Evolutionary conservation across 2,329 filamentous ascomycete genomes (phyloP), one percentile per base, ranked within the genome.

Genomic region (Pseudogymnoascus sp.): DNA sequence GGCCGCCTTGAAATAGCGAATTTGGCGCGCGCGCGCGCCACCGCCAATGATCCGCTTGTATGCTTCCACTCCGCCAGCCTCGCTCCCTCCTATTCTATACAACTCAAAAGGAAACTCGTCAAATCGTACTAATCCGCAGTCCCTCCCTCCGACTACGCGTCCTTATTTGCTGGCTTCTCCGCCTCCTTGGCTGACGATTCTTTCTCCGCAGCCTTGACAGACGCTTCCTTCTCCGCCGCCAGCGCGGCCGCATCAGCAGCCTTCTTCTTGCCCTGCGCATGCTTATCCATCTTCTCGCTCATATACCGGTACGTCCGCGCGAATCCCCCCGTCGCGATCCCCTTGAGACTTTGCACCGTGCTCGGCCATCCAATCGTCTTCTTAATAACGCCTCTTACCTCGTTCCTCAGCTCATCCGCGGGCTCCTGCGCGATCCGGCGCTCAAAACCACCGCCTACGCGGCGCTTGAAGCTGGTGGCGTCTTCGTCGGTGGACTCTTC

Each of bases 311-410:
- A 82, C 5, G 87, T 88, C 70, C 87, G 84, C 5, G 79, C 73
- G 14, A 89, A 73, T 0, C 95, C 96, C 0, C 89, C 87, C 2
- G 92, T 97, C 51, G 97, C 75, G 1, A 89, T 74, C 1, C 92
- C 87, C 77, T 99, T 99, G 66, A 93, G 73, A 62, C 87, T 95
- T 76, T 99, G 93, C 4, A 86, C 86, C 2, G 90, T 91, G 71
- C 91, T 95, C 0, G 95, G 93, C 95, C 95, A 97, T 63, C 86
- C 84, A 70, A 97, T 91, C 0, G 96, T 97, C 73, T 89, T 89
- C 72, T 86, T 88, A 71, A 99, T 93, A 42, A 92, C 89, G 39
- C 82, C 80, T 36, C 87, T 83, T 16, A 97, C 85, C 68, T 88
- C 87, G 26, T 84, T 78, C 45, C 82, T 81, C n/a, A 97, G 78